phyloP scores from a whole-genome alignment of 306 rosid species.

The Glycine latifolia region DNA sequence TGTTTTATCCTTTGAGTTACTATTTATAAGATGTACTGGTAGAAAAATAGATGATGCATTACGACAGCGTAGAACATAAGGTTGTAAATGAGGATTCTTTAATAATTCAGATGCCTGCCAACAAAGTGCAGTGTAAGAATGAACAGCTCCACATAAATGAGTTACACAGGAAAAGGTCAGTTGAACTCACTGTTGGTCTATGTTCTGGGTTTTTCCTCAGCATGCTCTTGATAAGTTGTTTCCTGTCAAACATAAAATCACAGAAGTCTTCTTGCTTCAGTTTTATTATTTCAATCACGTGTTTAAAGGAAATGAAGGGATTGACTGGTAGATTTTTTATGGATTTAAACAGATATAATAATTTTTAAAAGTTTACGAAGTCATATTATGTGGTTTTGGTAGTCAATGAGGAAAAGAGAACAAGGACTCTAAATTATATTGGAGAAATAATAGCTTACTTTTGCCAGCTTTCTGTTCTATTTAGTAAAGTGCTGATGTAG shows the following conservation, averaged over 20 bases:
- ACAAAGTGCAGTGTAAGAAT: slow-evolving; percentile 49
- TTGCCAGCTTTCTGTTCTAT: not conserved
- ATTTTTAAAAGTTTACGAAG: not conserved
- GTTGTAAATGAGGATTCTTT: slow-evolving; percentile 86
- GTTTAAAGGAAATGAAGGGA: slow-evolving; percentile 14
- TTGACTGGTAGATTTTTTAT: not conserved
- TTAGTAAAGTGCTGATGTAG: not conserved
- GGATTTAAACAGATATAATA: not conserved
- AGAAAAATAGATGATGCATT: slow-evolving; percentile 74
- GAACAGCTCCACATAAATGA: slow-evolving; percentile 42
- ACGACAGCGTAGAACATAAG: slow-evolving; percentile 77
- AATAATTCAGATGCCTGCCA: slow-evolving; percentile 86
- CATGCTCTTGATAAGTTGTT: slow-evolving; percentile 95
- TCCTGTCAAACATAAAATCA: slow-evolving; percentile 59
- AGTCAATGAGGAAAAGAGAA: not conserved
- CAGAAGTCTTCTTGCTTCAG: slow-evolving; percentile 43
- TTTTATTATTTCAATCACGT: slow-evolving; percentile 32
- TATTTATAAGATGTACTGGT: slow-evolving; percentile 66
- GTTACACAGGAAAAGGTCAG: slow-evolving; percentile 26
- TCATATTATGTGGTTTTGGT: not conserved
- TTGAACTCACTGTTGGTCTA: slow-evolving; percentile 88
- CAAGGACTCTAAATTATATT: not conserved
- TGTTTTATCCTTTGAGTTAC: slow-evolving; percentile 67
- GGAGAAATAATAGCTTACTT: not conserved
- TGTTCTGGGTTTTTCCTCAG: slow-evolving; percentile 96